Conservation (phyloP, 345 rosid species). For the Erucastrum elatum region DNA sequence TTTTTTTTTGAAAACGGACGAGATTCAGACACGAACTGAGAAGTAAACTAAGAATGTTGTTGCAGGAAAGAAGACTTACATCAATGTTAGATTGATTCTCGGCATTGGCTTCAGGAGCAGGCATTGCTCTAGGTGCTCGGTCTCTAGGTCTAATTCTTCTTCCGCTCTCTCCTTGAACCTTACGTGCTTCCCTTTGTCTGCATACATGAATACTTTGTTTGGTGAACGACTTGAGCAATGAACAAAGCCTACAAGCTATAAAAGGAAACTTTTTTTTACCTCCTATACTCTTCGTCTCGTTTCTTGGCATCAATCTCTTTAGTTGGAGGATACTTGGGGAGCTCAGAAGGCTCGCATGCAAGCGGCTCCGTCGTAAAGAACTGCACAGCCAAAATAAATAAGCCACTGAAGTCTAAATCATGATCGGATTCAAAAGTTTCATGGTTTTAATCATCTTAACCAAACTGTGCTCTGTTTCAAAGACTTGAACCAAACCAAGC, state of each 20-base stretch:
- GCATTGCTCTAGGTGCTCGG: slow-evolving; percentile 50
- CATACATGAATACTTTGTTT: slow-evolving; percentile 26
- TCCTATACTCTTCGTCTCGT: slow-evolving; percentile 83
- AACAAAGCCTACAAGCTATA: slow-evolving; percentile 5
- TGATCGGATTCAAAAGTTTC: neutral
- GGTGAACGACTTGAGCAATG: neutral
- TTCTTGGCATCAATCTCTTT: slow-evolving; percentile 96
- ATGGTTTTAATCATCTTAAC: neutral
- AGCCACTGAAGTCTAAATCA: neutral
- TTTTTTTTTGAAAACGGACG: slow-evolving; percentile 54
- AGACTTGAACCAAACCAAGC: neutral
- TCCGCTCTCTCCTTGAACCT: slow-evolving; percentile 69
- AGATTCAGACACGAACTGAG: slow-evolving; percentile 56
- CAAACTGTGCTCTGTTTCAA: neutral
- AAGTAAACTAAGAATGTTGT: slow-evolving; percentile 55
- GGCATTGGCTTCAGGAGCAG: slow-evolving; percentile 93
- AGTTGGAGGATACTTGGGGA: slow-evolving; percentile 91
- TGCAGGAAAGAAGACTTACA: slow-evolving; percentile 57
- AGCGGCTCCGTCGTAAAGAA: slow-evolving; percentile 74
- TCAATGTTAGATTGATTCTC: slow-evolving; percentile 87
- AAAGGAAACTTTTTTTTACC: slow-evolving; percentile 46
- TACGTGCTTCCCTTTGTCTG: slow-evolving; percentile 80
- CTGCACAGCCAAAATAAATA: slow-evolving; percentile 44
- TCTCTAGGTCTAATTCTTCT: slow-evolving; percentile 71
- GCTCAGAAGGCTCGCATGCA: slow-evolving; percentile 86